Evolutionary conservation across 192 early-diverging fungal genomes (phyloP).

Genomic region (Haplosporangium gracile): DNA sequence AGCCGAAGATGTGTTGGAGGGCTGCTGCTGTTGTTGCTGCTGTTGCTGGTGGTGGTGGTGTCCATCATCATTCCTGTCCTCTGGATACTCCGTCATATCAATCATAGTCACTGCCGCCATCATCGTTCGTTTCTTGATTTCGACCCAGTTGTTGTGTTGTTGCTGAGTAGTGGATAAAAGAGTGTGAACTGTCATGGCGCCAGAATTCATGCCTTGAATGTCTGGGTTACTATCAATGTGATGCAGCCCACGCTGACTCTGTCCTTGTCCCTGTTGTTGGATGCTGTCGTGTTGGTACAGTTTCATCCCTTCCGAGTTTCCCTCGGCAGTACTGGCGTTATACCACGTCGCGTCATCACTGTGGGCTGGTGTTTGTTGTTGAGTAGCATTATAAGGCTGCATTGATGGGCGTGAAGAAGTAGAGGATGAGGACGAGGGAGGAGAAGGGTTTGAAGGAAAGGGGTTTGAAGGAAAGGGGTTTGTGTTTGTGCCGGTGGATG

Average conservation of each 20-base stretch:
- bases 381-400: not conserved
- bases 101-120: not conserved
- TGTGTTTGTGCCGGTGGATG: not conserved
- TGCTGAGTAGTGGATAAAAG: not conserved
- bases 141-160: not conserved
- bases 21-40: not conserved
- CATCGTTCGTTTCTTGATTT: not conserved
- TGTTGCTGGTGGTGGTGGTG: not conserved
- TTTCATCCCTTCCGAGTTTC: not conserved
- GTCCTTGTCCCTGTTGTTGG: not conserved
- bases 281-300: not conserved
- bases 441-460: not conserved
- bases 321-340: not conserved
- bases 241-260: not conserved
- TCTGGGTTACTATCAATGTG: slow-evolving; percentile 24
- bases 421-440: not conserved
- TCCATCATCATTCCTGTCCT: slow-evolving; percentile 26
- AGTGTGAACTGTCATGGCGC: not conserved
- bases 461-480: not conserved
- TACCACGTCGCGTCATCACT: not conserved
- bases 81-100: slow-evolving; percentile 14
- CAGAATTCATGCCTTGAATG: not conserved
- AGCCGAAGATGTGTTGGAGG: not conserved
- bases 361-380: not conserved
- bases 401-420: not conserved